Conservation (phyloP, 768 basidiomycete genomes). For the Rossbeevera mucosa region DNA sequence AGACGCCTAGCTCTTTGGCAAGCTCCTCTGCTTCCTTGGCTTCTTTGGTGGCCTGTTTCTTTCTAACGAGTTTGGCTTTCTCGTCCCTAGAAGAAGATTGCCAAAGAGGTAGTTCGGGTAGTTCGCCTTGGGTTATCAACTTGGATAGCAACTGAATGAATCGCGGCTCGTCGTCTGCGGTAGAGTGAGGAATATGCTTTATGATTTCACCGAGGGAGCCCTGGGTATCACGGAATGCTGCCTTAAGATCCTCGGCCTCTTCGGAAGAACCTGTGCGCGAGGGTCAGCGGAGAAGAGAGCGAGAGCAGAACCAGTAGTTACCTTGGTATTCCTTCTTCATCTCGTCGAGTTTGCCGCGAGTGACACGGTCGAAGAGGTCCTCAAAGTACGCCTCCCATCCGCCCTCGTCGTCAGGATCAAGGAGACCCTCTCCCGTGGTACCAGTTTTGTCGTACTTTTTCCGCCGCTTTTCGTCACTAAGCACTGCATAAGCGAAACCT, state of each 20-base stretch:
- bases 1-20: constrained; percentile 86
- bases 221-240: constrained; percentile 62
- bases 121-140: constrained; percentile 57
- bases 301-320: constrained; percentile 3
- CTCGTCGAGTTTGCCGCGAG: constrained; percentile 82
- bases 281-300: not conserved
- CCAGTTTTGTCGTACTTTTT: constrained; percentile 83
- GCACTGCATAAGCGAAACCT: constrained; percentile 88
- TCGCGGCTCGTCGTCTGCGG: constrained; percentile 78
- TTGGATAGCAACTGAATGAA: constrained; percentile 66
- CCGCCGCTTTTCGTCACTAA: constrained; percentile 73
- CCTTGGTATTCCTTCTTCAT: constrained; percentile 96
- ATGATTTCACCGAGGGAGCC: constrained; percentile 83
- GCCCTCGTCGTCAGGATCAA: constrained; percentile 72
- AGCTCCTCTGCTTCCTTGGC: constrained; percentile 78
- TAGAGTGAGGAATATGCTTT: constrained; percentile 81
- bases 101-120: constrained; percentile 62
- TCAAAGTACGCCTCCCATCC: constrained; percentile 94
- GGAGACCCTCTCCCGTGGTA: constrained; percentile 72
- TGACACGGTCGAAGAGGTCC: constrained; percentile 82
- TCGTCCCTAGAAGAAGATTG: constrained; percentile 68
- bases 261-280: constrained; percentile 67
- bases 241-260: constrained; percentile 74
- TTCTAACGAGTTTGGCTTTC: constrained; percentile 68
- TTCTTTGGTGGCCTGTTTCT: constrained; percentile 72